Base-by-base conservation (phyloP, 1,284 basidiomycete genomes). In the Leccinum huronense region DNA sequence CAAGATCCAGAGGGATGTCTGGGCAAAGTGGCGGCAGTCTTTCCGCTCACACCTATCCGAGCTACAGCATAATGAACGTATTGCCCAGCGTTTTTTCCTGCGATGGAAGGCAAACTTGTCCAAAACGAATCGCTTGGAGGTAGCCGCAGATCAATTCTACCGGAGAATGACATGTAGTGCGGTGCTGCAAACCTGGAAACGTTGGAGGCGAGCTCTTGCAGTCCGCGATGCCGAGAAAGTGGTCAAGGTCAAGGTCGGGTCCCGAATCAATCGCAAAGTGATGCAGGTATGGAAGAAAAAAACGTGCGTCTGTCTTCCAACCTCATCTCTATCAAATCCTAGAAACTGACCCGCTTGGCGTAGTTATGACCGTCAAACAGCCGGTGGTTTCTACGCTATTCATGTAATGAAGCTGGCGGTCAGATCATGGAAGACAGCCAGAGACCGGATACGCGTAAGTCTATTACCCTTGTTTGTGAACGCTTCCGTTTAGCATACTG, bases 21-120 rank as follows among this genome's bases (percentile, higher is more conserved):
- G 86, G 86, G 76, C 75, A 34, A 83, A 81, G 68, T 91, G 90
- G 90, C 80, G 82, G 53, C 85, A 84, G 64, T 76, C 79, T 10
- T 80, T 84, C 66, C 78, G 77, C n/a, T 79, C 79, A 8, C 81
- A 77, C 54, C 70, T 84, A 3, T 81, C 86, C 27, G 80, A 81
- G 53, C 79, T 81, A 60, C 82, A 83, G 65, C 83, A 85, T 66
- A 69, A 76, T 30, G 73, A 78, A 65, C 79, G 76, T 57, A 65
- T 88, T 5, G 67, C 82, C 11, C 62, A 73, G 33, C 80, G 80
- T 10, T 81, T 77, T 63, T 82, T 84, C 67, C 66, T 70, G 54
- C 79, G 72, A 36, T 91, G 89, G 89, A 85, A 80, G 71, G 69
- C 69, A 19, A 78, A 70, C 38, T 65, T 86, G 14, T 73, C 68